Percentiles rank a stretch among this genome's conserved stretches.
phyloP scores from a whole-genome alignment of 257 asterid species.

The Handroanthus guayacan region DNA sequence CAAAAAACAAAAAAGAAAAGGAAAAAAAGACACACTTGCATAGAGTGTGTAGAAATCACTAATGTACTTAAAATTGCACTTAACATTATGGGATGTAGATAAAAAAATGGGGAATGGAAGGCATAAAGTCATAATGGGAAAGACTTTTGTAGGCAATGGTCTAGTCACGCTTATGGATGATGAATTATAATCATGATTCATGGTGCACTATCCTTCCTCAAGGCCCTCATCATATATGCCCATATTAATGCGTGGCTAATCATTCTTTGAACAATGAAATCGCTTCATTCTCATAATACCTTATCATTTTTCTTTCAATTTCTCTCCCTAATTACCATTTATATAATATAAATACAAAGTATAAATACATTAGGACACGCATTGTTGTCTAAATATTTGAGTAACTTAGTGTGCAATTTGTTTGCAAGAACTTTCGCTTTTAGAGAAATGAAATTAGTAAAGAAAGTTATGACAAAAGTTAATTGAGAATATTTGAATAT shows the following conservation, averaged over 20 bases:
- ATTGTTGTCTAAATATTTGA: background rate
- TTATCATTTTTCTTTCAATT: background rate
- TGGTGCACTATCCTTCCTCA: conserved; percentile 43
- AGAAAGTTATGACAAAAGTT: background rate
- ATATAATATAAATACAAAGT: background rate
- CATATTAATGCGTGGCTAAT: conserved; percentile 43
- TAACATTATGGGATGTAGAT: conserved; percentile 14
- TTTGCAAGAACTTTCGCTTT: too few species aligned
- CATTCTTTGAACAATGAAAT: conserved; percentile 15
- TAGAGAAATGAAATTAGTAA: background rate
- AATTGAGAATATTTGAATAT: too few species aligned
- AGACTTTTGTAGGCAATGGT: conserved; percentile 35
- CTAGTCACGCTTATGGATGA: conserved; percentile 46
- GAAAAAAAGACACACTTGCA: too few species aligned
- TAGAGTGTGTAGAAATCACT: background rate
- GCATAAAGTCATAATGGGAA: conserved; percentile 36
- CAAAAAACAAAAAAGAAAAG: too few species aligned
- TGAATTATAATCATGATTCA: conserved; percentile 27
- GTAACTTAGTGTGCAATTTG: too few species aligned
- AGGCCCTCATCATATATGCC: conserved; percentile 18
- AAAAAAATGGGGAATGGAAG: conserved; percentile 13
- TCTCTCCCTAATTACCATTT: background rate
- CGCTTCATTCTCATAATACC: background rate
- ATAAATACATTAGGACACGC: background rate
- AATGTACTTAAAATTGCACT: background rate